A percentile compares a stretch with the other conserved stretches of the same genome.
phyloP scores from a whole-genome alignment of 345 rosid species.

The Ceriops zippeliana region DNA sequence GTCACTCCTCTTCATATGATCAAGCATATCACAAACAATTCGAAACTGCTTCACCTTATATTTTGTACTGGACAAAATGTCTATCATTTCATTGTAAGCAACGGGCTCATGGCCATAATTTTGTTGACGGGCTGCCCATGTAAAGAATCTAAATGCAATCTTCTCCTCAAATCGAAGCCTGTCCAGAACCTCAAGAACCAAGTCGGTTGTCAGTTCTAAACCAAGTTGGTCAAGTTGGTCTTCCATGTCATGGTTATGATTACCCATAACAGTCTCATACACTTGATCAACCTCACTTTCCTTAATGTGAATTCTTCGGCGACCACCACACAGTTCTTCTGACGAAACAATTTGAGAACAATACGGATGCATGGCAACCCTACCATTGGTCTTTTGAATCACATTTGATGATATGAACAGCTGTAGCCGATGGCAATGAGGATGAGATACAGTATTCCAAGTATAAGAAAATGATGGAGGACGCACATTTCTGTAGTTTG shows the following conservation, averaged over 20 bases:
- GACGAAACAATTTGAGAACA: constrained; percentile 6
- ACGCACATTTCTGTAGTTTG: background rate
- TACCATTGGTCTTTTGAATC: background rate
- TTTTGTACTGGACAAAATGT: constrained; percentile 73
- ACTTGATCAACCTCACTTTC: constrained; percentile 44
- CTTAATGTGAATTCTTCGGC: constrained; percentile 12
- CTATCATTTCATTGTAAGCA: constrained; percentile 73
- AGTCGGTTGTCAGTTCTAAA: constrained; percentile 47
- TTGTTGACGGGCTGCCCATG: constrained; percentile 65
- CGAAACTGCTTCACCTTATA: constrained; percentile 77
- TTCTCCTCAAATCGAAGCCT: constrained; percentile 80
- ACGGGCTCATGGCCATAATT: constrained; percentile 59
- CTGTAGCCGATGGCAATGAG: background rate
- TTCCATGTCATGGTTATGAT: constrained; percentile 52
- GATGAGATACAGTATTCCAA: background rate
- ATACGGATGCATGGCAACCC: background rate
- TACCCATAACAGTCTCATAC: constrained; percentile 42
- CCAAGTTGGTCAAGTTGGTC: constrained; percentile 50
- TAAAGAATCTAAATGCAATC: constrained; percentile 67
- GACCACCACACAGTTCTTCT: constrained; percentile 14
- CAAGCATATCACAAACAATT: constrained; percentile 74
- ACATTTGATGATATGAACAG: background rate
- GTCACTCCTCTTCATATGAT: constrained; percentile 68
- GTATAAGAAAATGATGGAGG: background rate
- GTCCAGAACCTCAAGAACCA: constrained; percentile 55